Evolutionary conservation across 768 basidiomycete species (phyloP).

Genomic region (Sarcodon sp.): DNA sequence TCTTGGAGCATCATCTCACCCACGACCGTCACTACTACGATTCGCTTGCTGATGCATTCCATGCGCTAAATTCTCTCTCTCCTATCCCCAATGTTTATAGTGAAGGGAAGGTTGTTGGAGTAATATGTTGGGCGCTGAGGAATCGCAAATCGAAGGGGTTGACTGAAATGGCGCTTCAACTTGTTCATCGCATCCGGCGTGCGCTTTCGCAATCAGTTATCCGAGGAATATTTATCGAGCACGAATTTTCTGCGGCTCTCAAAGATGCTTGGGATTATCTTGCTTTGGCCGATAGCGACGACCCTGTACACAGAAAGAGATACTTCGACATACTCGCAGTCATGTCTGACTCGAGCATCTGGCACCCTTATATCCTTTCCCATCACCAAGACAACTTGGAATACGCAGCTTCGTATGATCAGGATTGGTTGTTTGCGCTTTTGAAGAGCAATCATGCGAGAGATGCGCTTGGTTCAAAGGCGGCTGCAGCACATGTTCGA

Average conservation of each 20-base stretch:
- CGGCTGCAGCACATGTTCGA: background rate
- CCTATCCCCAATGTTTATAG: background rate
- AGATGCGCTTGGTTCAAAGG: background rate
- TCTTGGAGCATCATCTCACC: background rate
- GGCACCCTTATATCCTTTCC: background rate
- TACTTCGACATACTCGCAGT: too few species aligned
- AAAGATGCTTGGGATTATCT: too few species aligned
- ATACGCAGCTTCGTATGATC: background rate
- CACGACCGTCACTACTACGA: background rate
- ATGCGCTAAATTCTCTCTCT: background rate
- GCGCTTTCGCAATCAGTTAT: background rate
- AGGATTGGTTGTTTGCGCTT: background rate
- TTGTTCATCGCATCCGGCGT: background rate
- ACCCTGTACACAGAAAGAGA: background rate
- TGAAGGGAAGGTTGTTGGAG: background rate
- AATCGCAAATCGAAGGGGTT: background rate
- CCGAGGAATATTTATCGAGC: too few species aligned
- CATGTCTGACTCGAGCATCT: background rate
- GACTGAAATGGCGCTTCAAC: background rate
- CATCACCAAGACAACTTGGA: background rate
- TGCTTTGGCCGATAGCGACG: background rate
- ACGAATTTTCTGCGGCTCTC: too few species aligned
- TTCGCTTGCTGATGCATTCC: background rate
- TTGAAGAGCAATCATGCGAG: background rate
- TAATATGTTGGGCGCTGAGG: background rate